Base-by-base conservation (phyloP, 768 basidiomycete genomes). In the Boletellus ananiceps region DNA sequence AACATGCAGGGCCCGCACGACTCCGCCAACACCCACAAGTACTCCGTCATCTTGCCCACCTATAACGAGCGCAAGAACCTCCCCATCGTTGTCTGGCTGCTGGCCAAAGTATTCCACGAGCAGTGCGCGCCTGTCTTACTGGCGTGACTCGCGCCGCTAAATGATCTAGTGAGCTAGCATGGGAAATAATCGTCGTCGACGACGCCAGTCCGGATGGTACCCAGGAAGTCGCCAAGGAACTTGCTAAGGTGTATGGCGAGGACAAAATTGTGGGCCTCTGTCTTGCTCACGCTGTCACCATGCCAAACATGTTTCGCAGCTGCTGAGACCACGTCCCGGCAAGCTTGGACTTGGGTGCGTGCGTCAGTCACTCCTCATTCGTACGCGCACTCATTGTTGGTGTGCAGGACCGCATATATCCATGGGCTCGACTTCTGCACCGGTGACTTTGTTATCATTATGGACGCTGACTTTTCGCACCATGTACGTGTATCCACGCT, bases 381-480 rank as follows among this genome's bases (percentile, higher is more conserved):
- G 6, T 44, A 35, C 25, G 23, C 36, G 18, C 0, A 34, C 39
- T 55, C 4, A 59, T 32, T 0, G 8, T 12, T 0, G 13, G 47
- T 44, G 51, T 33, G 71, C 54, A 93, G 90, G 48, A 93, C 93
- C 18, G 93, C 93, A 31, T 95, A 95, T 63, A 88, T 94, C 33
- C 88, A 95, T 62, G 93, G 93, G 12, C 74, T 95, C 41, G 84
- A 90, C 58, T 94, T 88, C 68, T 87, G 86, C 57, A 84, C 84
- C 0, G 93, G 93, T 8, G 89, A 91, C 68, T 95, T 93, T 70
- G 90, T 93, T 18, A 89, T 94, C 62, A 94, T 95, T 65, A 95
- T 95, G 93, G 93, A 95, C 59, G 93, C 93, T 44, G 93, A 95
- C 71, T 93, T 95, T 69, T 93, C 91, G 5, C 93, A 95, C 62